Percentiles rank a stretch among this genome's conserved stretches.
Evolutionary conservation across 2,329 filamentous ascomycete species (phyloP).

Genomic region (Truncatella angustata): DNA sequence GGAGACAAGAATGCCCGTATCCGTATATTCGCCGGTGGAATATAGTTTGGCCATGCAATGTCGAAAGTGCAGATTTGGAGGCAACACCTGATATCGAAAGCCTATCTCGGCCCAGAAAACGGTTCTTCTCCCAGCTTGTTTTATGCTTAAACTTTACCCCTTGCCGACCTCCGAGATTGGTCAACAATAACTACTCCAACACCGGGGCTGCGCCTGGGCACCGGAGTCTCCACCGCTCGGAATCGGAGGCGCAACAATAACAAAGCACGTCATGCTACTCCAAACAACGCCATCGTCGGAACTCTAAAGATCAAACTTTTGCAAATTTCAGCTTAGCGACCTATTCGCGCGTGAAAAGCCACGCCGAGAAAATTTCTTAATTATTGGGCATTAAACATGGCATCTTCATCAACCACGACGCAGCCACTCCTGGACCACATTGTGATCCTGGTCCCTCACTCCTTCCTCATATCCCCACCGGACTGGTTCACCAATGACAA

Average conservation of each 20-base stretch:
- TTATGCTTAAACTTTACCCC: too few relatives aligned
- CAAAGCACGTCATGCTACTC: slow-evolving; percentile 16
- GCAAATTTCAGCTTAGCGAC: not conserved
- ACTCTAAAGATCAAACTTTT: not conserved
- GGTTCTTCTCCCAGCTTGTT: too few relatives aligned
- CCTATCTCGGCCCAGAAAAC: too few relatives aligned
- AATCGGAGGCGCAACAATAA: not conserved
- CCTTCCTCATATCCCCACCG: slow-evolving; percentile 45
- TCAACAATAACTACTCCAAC: too few relatives aligned
- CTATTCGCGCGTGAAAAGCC: too few relatives aligned
- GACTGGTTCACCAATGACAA: slow-evolving; percentile 47
- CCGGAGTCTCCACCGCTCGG: slow-evolving; percentile 1
- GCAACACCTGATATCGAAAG: too few relatives aligned
- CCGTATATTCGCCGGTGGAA: too few relatives aligned
- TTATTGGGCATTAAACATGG: not conserved
- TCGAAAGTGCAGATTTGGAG: too few relatives aligned
- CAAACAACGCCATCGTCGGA: slow-evolving; percentile 8
- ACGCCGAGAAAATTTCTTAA: not conserved
- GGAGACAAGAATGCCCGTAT: too few relatives aligned
- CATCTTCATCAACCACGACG: not conserved
- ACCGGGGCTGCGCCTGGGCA: too few relatives aligned
- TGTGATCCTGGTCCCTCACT: slow-evolving; percentile 58
- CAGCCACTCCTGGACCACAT: slow-evolving; percentile 59
- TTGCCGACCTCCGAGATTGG: too few relatives aligned
- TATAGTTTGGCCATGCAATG: too few relatives aligned